Evolutionary conservation across 225 moss, liverwort and hornwort species (phyloP).

Genomic region (Takakia lepidozioides): DNA sequence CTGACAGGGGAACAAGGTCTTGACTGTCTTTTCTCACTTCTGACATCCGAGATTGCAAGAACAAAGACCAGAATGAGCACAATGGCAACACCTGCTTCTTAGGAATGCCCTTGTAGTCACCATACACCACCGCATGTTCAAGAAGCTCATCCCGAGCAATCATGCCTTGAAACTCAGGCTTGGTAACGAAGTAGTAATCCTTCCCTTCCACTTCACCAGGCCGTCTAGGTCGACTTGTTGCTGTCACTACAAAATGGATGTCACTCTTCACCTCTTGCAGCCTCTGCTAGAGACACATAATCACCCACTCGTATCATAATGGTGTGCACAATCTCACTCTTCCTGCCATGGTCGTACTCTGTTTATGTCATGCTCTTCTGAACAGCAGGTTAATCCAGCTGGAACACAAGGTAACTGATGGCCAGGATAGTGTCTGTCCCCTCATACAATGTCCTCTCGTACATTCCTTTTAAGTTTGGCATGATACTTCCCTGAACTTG

Average conservation of each 20-base stretch:
- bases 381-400: no score
- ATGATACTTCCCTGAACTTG: no score
- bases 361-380: no score
- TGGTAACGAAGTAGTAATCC: constrained; percentile 94
- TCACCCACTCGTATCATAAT: not conserved
- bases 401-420: no score
- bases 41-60: no score
- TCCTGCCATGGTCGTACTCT: no score
- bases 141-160: constrained; percentile 81
- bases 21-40: no score
- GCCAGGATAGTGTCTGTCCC: no score
- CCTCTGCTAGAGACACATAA: constrained; percentile 22
- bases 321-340: not conserved
- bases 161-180: constrained; percentile 81
- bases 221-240: constrained; percentile 72
- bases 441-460: no score
- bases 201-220: constrained; percentile 79
- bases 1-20: no score
- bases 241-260: constrained; percentile 91
- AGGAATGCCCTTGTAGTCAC: constrained; percentile 97
- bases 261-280: constrained; percentile 74
- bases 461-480: no score
- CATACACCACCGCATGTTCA: constrained; percentile 95
- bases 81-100: constrained; percentile 93
- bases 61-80: no score